A percentile compares a stretch with the other conserved stretches of the same genome.
Evolutionary conservation across 352 stramenopile species (phyloP).

Genomic region (Globisporangium apiculatum): DNA sequence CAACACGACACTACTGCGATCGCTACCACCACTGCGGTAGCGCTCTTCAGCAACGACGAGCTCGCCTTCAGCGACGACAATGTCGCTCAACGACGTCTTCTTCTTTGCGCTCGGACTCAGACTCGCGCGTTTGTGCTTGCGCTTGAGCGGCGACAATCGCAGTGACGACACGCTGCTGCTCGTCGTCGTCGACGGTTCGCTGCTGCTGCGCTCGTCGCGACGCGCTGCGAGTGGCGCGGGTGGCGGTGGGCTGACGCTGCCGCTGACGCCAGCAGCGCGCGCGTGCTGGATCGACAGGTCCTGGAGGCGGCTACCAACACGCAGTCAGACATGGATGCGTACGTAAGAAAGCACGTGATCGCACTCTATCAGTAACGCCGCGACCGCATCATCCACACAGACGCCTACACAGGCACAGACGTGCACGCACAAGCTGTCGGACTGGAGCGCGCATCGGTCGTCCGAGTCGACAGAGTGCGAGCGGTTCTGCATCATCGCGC

Average conservation of each 20-base stretch:
- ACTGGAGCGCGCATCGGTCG: slow-evolving; percentile 2
- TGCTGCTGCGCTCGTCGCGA: neutral
- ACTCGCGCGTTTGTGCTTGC: slow-evolving; percentile 35
- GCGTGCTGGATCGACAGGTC: slow-evolving; percentile 23
- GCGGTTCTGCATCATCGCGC: neutral
- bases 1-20: slow-evolving; percentile 9
- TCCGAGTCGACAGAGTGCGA: neutral
- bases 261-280: neutral
- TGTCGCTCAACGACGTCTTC: slow-evolving; percentile 20
- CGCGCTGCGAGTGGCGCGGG: neutral
- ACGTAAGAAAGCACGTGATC: too few species aligned
- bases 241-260: neutral
- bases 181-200: neutral
- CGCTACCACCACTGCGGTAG: too few species aligned
- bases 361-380: too few species aligned
- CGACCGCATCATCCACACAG: neutral
- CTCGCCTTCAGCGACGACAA: slow-evolving; percentile 39
- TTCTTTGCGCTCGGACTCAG: slow-evolving; percentile 16
- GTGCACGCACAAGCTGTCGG: slow-evolving; percentile 4
- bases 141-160: slow-evolving; percentile 16
- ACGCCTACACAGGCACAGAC: neutral
- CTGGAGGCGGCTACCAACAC: slow-evolving; percentile 19
- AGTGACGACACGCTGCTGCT: neutral
- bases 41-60: slow-evolving; percentile 44
- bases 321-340: too few species aligned